phyloP scores from a whole-genome alignment of 768 basidiomycete genomes.

The Mycena metata region DNA sequence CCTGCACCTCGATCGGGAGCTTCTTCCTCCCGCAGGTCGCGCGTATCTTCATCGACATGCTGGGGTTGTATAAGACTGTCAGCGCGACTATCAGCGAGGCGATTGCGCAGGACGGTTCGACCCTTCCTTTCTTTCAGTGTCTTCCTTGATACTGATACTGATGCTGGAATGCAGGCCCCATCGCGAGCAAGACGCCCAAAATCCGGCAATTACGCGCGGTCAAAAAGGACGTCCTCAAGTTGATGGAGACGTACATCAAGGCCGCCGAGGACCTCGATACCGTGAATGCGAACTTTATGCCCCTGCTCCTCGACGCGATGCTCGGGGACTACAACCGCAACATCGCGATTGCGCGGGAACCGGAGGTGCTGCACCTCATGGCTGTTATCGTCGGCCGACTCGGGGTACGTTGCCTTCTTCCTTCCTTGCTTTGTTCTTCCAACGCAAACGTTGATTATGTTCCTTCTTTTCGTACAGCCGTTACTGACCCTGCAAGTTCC shows the following conservation, averaged over 20 bases:
- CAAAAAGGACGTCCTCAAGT: conserved; percentile 96
- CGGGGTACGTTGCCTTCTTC: conserved; percentile 71
- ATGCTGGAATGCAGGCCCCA: conserved; percentile 65
- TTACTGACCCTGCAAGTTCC: conserved; percentile 94
- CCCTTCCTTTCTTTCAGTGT: background rate
- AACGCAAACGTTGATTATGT: conserved; percentile 4
- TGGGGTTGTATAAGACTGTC: conserved; percentile 97
- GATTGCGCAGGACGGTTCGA: conserved; percentile 83
- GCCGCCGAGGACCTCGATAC: conserved; percentile 97
- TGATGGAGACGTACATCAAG: conserved; percentile 98
- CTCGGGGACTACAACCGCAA: conserved; percentile 96
- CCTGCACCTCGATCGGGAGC: conserved; percentile 95
- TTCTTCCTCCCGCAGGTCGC: conserved; percentile 97
- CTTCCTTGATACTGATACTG: conserved; percentile 20
- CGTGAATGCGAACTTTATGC: conserved; percentile 92
- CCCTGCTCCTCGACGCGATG: conserved; percentile 95
- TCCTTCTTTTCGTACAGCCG: conserved; percentile 61
- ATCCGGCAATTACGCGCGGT: conserved; percentile 94
- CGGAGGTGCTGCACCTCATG: conserved; percentile 98
- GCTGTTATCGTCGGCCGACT: conserved; percentile 91
- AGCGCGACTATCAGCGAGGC: conserved; percentile 96
- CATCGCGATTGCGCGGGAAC: conserved; percentile 92
- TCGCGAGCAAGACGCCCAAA: conserved; percentile 98
- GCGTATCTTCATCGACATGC: conserved; percentile 96
- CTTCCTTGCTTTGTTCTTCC: conserved; percentile 30